A percentile compares a stretch with the other conserved stretches of the same genome.
These are phyloP conservation scores for Populus hybrid DNA, from an alignment of 441 rosid species.

Conservation along the genomic window DNA sequence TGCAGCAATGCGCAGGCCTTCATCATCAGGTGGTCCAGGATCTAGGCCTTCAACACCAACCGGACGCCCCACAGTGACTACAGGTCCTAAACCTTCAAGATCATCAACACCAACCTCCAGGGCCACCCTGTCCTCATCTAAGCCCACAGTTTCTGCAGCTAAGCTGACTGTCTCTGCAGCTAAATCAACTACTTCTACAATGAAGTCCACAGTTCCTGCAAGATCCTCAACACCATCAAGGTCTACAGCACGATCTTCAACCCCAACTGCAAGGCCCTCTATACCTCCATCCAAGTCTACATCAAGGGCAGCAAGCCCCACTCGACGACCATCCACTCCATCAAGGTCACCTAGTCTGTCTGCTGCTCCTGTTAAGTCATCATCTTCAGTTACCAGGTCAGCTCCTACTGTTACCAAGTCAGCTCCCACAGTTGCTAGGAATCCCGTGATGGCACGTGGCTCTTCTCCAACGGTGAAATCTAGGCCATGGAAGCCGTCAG, in stretches of 20 bases:
- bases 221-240: constrained; percentile 76
- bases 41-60: constrained; percentile 90
- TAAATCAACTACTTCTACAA: constrained; percentile 42
- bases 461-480: constrained; percentile 75
- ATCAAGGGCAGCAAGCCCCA: constrained; percentile 81
- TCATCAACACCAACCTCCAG: constrained; percentile 89
- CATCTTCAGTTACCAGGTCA: constrained; percentile 50
- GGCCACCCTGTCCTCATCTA: constrained; percentile 56
- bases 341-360: constrained; percentile 46
- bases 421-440: constrained; percentile 49
- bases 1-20: constrained; percentile 67
- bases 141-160: constrained; percentile 41
- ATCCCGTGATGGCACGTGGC: constrained; percentile 55
- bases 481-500: constrained; percentile 94
- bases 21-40: constrained; percentile 93
- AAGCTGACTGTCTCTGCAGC: constrained; percentile 46
- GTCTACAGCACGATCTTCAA: constrained; percentile 72
- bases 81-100: constrained; percentile 59
- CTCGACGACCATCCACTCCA: constrained; percentile 65
- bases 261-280: constrained; percentile 76
- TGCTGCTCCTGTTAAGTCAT: constrained; percentile 53
- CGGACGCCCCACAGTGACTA: constrained; percentile 59
- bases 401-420: constrained; percentile 48
- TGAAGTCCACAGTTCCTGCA: constrained; percentile 52
- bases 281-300: constrained; percentile 60